phyloP scores from a whole-genome alignment of 2,329 filamentous ascomycete species.

The Penicillium corylophilum region DNA sequence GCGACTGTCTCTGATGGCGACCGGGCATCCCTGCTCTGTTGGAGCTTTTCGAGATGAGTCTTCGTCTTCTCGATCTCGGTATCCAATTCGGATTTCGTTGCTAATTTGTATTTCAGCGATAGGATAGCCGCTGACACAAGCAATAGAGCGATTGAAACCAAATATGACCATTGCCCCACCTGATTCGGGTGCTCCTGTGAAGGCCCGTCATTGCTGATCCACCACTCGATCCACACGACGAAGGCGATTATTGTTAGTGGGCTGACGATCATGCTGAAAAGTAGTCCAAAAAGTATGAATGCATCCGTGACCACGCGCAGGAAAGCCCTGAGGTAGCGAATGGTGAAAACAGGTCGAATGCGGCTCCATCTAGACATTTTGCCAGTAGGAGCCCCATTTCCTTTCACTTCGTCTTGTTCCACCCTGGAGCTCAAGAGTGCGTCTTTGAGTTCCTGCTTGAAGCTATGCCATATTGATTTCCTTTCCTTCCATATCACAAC shows the following conservation, averaged over 20 bases:
- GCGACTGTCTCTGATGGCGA: background rate
- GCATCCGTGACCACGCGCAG: constrained; percentile 16
- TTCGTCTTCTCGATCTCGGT: constrained; percentile 26
- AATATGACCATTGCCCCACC: constrained; percentile 33
- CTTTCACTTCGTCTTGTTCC: background rate
- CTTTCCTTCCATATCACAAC: constrained; percentile 25
- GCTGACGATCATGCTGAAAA: constrained; percentile 32
- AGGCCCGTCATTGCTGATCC: constrained; percentile 30
- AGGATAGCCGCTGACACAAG: constrained; percentile 29
- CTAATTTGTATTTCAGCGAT: constrained; percentile 28
- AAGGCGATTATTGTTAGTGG: constrained; percentile 33
- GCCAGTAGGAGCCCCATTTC: background rate
- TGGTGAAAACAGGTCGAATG: constrained; percentile 6
- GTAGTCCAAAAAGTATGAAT: constrained; percentile 15
- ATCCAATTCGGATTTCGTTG: constrained; percentile 29
- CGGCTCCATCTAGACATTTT: background rate
- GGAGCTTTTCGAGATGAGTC: constrained; percentile 12
- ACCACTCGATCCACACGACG: constrained; percentile 34
- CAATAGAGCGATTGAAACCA: constrained; percentile 29
- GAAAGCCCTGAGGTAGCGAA: constrained; percentile 9
- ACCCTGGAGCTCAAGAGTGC: background rate
- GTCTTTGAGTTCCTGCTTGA: constrained; percentile 16
- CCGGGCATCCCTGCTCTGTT: constrained; percentile 9
- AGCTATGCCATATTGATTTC: constrained; percentile 17
- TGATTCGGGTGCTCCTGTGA: constrained; percentile 29